Evolutionary conservation across 1,139 yeast genomes (phyloP), one percentile per base, ranked within the genome.

Genomic region (Yamadazyma diddensiae): DNA sequence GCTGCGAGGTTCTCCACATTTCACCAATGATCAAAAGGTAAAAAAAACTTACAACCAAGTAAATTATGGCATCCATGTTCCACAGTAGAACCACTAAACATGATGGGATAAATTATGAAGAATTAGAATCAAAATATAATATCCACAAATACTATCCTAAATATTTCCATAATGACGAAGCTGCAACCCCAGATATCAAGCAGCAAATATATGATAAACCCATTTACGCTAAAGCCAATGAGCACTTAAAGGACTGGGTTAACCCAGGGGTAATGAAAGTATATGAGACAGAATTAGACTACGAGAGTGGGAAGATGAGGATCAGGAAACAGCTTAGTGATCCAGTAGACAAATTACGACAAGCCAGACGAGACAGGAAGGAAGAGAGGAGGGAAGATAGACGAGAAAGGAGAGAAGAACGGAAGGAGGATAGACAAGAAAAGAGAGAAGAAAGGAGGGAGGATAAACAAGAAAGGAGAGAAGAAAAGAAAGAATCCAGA

Each of bases 121-220:
- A 53, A 31, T 50, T 69, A 31, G 73, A 68, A 40, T 33, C 41
- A 9, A 50, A 55, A 32, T 67, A 49, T 40, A 49, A 62, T 18
- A 57, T 69, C 31, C 57, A 53, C 42, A 68, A 66, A 41, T 68
- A 68, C 45, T 59, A 59, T 30, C 75, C 74, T 3, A 46, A 50
- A 33, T 64, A 49, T 43, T 57, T 69, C 37, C 74, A 67, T 39
- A 68, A 69, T 45, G 57, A 57, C 18, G 64, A 50, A 19, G 50
- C 57, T 4, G 47, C 59, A 14, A 68, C 74, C 2, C 73, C 74
- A 3, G 51, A 51, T 26, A 52, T 69, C 29, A 55, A 53, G 35
- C 58, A 52, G 29, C 46, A 65, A 50, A 55, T 69, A 11, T 42
- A 46, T 16, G 63, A 64, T 36, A 65, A 65, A 39, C 75, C 74